phyloP scores from a whole-genome alignment of 495 filamentous ascomycete species.

The Podospora pseudoanserina region DNA sequence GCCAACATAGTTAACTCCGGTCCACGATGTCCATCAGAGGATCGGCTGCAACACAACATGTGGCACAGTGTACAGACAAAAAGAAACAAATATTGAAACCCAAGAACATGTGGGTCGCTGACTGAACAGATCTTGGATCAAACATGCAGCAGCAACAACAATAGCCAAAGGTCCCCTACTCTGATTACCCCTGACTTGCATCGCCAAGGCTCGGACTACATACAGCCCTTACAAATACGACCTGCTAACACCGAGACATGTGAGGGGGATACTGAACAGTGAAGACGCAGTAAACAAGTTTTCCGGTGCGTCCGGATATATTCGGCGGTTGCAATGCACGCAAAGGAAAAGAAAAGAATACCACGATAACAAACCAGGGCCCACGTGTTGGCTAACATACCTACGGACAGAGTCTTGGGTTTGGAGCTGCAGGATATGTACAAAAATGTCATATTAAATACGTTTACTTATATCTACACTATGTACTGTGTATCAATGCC shows the following conservation, averaged over 20 bases:
- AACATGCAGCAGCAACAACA: background rate
- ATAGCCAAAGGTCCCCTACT: background rate
- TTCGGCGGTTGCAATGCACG: background rate
- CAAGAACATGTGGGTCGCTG: background rate
- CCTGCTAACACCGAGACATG: background rate
- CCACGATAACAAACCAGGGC: too few species aligned
- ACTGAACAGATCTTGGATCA: background rate
- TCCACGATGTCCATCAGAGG: background rate
- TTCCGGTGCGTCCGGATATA: background rate
- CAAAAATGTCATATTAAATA: background rate
- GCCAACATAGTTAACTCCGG: background rate
- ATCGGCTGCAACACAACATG: background rate
- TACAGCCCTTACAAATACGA: background rate
- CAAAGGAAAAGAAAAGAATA: too few species aligned
- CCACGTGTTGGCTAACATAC: too few species aligned
- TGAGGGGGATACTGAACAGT: background rate
- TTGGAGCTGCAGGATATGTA: too few species aligned
- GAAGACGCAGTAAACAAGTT: background rate
- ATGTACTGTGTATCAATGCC: background rate
- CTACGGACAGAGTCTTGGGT: too few species aligned
- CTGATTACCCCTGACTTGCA: background rate
- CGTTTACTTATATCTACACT: background rate
- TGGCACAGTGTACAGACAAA: background rate
- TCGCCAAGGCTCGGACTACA: background rate
- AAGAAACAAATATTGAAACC: background rate